Base-by-base conservation (phyloP, 805 yeast species). In the Spencermartinsiella europaea region DNA sequence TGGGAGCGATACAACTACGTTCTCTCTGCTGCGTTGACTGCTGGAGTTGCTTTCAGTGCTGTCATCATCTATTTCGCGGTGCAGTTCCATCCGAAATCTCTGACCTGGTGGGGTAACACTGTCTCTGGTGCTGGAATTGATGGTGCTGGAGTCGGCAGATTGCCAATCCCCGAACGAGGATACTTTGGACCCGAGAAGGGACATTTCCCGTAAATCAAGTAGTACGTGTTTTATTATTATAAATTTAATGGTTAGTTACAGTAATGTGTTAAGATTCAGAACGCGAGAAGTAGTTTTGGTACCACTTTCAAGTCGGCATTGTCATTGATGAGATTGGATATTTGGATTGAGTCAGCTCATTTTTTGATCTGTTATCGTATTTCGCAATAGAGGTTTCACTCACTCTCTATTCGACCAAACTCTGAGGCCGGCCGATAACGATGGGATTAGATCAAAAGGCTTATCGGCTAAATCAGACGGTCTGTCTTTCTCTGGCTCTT, bases 1-100 rank as follows among this genome's bases (percentile, higher is more conserved):
- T 75, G 79, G 79, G 75, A 73, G 43, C 74, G 73, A 60, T 75
- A 75, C 58, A 74, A 74, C 53, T 75, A 75, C 53, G 69, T 75
- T 14, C 61, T 75, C 36, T 70, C 74, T 27, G 70, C 76, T 48
- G 77, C 75, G 1, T 60, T 75, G 5, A 69, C 73, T 1, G 75
- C 76, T 3, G 80, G 79, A 1, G 71, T 71, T 19, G 78, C 78
- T 2, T 71, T 72, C 51, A 67, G 74, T 48, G 76, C 77, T 1
- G 57, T 75, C 39, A 44, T 73, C 40, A 67, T 72, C 20, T 75
- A 75, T 54, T 70, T 72, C 53, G 60, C 71, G 0, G 71, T 71
- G 2, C 71, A 65, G 46, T 68, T 60, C 47, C 63, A 66, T 15
- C 57, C 62, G 8, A 59, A 59, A 14, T 54, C 55, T 12, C 36